Evolutionary conservation across 257 asterid species (phyloP), one percentile per base, ranked within the genome.

Genomic region (Datura wrightii): DNA sequence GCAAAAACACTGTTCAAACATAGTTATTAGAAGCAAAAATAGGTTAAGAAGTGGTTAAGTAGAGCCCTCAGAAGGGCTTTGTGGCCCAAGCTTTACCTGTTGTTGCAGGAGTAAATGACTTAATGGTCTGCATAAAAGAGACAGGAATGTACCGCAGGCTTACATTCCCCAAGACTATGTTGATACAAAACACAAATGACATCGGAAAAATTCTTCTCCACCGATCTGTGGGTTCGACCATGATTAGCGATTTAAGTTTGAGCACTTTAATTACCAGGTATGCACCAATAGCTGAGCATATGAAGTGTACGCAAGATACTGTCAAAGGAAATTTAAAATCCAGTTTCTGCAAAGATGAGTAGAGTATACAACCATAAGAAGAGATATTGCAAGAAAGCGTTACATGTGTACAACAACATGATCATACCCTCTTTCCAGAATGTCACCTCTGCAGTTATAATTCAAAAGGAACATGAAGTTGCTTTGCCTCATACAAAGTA

Each of bases 91-190:
- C 67, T 87, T 85, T 84, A 92, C 98, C 98, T 36, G 97, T 94
- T 13, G 98, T 93, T 58, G 97, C 98, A 14, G 97, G 98, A 70
- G 98, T 94, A 84, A 94, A 92, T 62, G 98, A 94, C 88, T 94
- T 94, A 87, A 94, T 91, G 54, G 97, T 94, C 89, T 94, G 97
- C 98, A 94, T 94, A 88, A 94, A 94, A 19, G 98, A 94, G 74
- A 94, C 98, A 1, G 95, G 98, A 78, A 93, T 93, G 42, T 94
- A 94, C 2, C 98, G 92, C 80, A 94, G 82, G 86, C 98, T 94
- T 62, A 94, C 93, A 65, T 94, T 94, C 53, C 98, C 98, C 88
- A 94, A 72, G 36, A 91, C 98, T 42, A 94, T 92, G 92, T 94
- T 94, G 90, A 94, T 90, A 85, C 97, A 94, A 79, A 94, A 94